Conservation (phyloP, 116 monocot species). For the Trichopus zeylanicus region DNA sequence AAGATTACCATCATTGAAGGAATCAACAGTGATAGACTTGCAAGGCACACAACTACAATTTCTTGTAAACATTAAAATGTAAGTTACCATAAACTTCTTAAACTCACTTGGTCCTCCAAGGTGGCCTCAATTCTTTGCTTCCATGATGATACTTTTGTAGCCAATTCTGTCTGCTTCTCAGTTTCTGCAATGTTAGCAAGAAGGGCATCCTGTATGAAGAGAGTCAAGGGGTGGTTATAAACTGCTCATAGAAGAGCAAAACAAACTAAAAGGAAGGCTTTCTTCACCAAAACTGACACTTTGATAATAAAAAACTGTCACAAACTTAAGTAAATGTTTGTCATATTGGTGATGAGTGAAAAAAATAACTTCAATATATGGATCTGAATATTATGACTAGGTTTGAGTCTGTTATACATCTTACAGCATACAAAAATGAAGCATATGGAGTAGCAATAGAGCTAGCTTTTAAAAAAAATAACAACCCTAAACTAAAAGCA, state of each 20-base stretch:
- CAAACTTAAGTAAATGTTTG: no score
- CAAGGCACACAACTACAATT: neutral
- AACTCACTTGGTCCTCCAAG: slow-evolving; percentile 68
- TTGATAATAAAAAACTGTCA: no score
- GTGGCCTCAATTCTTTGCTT: slow-evolving; percentile 68
- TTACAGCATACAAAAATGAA: no score
- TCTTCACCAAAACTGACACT: no score
- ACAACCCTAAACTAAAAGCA: no score
- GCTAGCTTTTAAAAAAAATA: no score
- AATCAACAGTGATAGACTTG: neutral
- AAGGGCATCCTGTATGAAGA: slow-evolving; percentile 57
- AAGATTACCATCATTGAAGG: neutral
- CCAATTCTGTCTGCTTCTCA: slow-evolving; percentile 80
- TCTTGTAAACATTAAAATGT: neutral
- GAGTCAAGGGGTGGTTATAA: neutral
- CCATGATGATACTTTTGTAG: slow-evolving; percentile 82
- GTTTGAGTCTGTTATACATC: no score
- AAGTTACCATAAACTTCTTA: neutral
- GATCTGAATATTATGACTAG: no score
- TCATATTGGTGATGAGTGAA: no score
- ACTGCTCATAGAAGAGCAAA: neutral
- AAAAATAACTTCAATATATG: no score
- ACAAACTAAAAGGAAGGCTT: no score
- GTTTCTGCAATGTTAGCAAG: slow-evolving; percentile 85
- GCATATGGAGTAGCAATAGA: no score